phyloP scores from a whole-genome alignment of 2,329 filamentous ascomycete species.

The Erysiphe pulchra region DNA sequence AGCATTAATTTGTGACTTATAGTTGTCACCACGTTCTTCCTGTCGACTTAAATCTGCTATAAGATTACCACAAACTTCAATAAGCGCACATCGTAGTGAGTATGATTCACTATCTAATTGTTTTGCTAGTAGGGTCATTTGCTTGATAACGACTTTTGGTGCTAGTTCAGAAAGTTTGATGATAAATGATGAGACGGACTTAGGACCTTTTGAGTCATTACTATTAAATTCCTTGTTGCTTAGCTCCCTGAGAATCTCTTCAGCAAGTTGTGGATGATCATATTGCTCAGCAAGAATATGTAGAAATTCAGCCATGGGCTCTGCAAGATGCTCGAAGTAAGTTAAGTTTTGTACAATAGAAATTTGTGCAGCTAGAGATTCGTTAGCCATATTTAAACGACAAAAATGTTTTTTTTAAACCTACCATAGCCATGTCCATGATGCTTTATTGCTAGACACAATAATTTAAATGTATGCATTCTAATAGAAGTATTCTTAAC shows the following conservation, averaged over 20 bases:
- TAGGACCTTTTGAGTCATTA: constrained; percentile 84
- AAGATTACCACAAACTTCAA: constrained; percentile 93
- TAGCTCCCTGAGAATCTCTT: constrained; percentile 79
- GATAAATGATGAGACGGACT: constrained; percentile 86
- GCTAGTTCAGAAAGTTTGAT: constrained; percentile 79
- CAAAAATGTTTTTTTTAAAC: constrained; percentile 4
- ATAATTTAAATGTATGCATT: constrained; percentile 92
- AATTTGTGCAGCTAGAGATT: constrained; percentile 59
- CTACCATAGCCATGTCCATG: constrained; percentile 89
- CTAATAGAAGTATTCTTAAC: constrained; percentile 72
- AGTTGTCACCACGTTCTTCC: constrained; percentile 73
- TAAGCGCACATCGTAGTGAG: constrained; percentile 73
- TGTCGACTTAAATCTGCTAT: constrained; percentile 74
- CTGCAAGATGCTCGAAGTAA: constrained; percentile 95
- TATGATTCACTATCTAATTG: constrained; percentile 95
- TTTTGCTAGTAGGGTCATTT: constrained; percentile 87
- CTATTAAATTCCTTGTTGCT: constrained; percentile 97
- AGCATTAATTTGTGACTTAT: constrained; percentile 83
- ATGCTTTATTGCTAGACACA: constrained; percentile 92
- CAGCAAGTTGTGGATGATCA: constrained; percentile 83
- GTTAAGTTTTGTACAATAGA: constrained; percentile 94
- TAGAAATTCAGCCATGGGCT: constrained; percentile 95
- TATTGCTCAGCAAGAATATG: constrained; percentile 93
- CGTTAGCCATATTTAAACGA: constrained; percentile 9
- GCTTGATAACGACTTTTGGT: constrained; percentile 80